A percentile compares a stretch with the other conserved stretches of the same genome.
Conservation (phyloP, 2,329 filamentous ascomycete genomes). For the Trichophyton equinum region DNA sequence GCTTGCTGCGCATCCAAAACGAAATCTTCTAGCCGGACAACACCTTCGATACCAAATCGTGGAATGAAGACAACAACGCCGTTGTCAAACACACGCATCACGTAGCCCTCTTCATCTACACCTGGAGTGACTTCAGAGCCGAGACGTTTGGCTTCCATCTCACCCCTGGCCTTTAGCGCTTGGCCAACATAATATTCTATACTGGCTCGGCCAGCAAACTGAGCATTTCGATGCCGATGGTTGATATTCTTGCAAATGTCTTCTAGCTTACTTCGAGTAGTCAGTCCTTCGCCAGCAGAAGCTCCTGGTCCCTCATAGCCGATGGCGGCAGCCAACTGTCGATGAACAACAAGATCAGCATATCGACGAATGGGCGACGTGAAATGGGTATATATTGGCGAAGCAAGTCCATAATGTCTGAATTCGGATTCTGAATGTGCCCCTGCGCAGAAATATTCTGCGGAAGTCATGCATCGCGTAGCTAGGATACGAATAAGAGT, state of each 20-base stretch:
- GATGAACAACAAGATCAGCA: slow-evolving; percentile 87
- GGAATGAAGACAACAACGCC: slow-evolving; percentile 95
- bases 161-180: slow-evolving; percentile 63
- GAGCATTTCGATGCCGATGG: slow-evolving; percentile 88
- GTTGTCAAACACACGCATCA: slow-evolving; percentile 96
- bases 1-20: slow-evolving; percentile 37
- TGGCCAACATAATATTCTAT: slow-evolving; percentile 98
- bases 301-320: slow-evolving; percentile 57
- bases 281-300: slow-evolving; percentile 65
- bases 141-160: slow-evolving; percentile 25
- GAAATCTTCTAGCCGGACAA: slow-evolving; percentile 77
- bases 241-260: slow-evolving; percentile 98
- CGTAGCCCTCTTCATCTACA: slow-evolving; percentile 77
- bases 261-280: slow-evolving; percentile 73
- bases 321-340: slow-evolving; percentile 90
- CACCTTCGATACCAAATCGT: slow-evolving; percentile 83
- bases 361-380: slow-evolving; percentile 95
- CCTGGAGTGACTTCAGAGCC: slow-evolving; percentile 16
- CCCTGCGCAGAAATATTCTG: slow-evolving; percentile 94
- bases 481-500: slow-evolving; percentile 94
- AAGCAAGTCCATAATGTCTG: slow-evolving; percentile 90
- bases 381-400: slow-evolving; percentile 97
- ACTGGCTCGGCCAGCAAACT: slow-evolving; percentile 83
- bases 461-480: slow-evolving; percentile 97
- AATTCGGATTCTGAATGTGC: slow-evolving; percentile 90